Evolutionary conservation across 2,329 filamentous ascomycete species (phyloP).

Genomic region (Pseudogymnoascus sp.): DNA sequence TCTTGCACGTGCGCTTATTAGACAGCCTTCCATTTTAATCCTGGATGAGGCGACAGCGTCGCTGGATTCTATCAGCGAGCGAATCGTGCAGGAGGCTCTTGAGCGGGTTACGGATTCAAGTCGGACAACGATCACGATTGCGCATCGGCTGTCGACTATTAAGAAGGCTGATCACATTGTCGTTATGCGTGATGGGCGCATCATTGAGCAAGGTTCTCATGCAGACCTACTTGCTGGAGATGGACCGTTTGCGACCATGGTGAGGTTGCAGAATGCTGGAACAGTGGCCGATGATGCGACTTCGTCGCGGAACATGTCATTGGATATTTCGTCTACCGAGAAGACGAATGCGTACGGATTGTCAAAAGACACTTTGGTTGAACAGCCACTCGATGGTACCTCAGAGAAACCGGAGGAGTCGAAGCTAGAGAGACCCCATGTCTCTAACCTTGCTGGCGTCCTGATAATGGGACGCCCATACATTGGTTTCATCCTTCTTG

Average conservation of each 20-base stretch:
- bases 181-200: constrained; percentile 32
- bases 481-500: constrained; percentile 32
- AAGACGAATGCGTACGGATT: constrained; percentile 15
- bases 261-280: constrained; percentile 13
- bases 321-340: neutral
- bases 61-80: constrained; percentile 52
- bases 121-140: constrained; percentile 35
- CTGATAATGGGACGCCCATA: constrained; percentile 31
- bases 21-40: constrained; percentile 50
- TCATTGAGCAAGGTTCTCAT: constrained; percentile 35
- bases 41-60: constrained; percentile 57
- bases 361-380: constrained; percentile 12
- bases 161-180: constrained; percentile 35
- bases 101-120: constrained; percentile 24
- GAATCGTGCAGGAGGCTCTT: constrained; percentile 41
- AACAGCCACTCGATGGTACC: constrained; percentile 37
- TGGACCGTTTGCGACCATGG: constrained; percentile 25
- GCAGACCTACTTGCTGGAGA: constrained; percentile 21
- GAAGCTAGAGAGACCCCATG: constrained; percentile 18
- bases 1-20: constrained; percentile 50
- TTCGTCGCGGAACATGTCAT: constrained; percentile 4
- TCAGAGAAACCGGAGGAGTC: constrained; percentile 28
- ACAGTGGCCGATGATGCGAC: constrained; percentile 28
- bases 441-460: constrained; percentile 17
- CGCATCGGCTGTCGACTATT: constrained; percentile 36